phyloP scores from a whole-genome alignment of 2,329 filamentous ascomycete species.

The Colletotrichum sp. region DNA sequence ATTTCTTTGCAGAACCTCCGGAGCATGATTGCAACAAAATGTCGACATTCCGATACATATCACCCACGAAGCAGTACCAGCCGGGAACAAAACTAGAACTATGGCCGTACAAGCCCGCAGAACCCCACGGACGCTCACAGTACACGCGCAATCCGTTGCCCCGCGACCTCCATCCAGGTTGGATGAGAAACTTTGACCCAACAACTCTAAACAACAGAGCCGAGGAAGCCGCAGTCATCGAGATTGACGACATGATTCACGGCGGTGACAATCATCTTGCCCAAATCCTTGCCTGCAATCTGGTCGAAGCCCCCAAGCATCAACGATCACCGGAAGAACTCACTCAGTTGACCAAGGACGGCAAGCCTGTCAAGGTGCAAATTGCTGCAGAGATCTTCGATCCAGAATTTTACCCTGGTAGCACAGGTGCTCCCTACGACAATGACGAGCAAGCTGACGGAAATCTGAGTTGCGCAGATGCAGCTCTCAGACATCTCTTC shows the following conservation, averaged over 20 bases:
- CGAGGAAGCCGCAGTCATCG: too few species aligned
- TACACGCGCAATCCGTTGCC: background rate
- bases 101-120: background rate
- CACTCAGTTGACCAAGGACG: background rate
- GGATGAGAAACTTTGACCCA: background rate
- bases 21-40: background rate
- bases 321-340: too few species aligned
- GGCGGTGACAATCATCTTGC: too few species aligned
- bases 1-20: background rate
- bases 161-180: background rate
- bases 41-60: background rate
- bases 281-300: too few species aligned
- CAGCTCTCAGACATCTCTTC: background rate
- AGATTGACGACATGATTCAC: too few species aligned
- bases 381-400: background rate
- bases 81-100: background rate
- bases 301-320: too few species aligned
- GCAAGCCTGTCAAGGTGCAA: background rate
- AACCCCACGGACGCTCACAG: background rate
- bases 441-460: background rate
- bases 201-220: background rate
- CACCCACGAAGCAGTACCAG: background rate
- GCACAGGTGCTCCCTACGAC: background rate
- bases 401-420: background rate
- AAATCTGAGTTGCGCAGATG: background rate